Base-by-base conservation (phyloP, 2,329 filamentous ascomycete species). In the Colletotrichum filicis region DNA sequence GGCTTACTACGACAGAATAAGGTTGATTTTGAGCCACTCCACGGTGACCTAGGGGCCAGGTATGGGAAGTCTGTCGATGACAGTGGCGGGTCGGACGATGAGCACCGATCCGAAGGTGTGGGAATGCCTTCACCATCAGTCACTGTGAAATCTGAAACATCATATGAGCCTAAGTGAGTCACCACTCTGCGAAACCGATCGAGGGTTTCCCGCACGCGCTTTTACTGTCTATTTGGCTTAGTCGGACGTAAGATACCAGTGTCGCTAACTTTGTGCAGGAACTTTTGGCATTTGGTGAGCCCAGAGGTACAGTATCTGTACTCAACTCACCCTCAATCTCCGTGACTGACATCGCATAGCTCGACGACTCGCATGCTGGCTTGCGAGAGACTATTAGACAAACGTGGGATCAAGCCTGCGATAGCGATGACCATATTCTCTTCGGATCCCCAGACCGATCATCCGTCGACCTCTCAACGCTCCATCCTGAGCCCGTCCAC, bases 1-100 rank as follows among this genome's bases (percentile, higher is more conserved):
- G 79, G 80, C 14, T 79, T 93, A 32, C 85, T 93, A 7, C 84
- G 83, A 14, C 79, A 87, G 73, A 85, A 92, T 71, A 84, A 87
- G 42, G 84, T 93, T 68, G 74, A 80, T 0, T 92, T 92, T 75
- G 86, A 91, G 30, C 80, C 84, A 0, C 76, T 86, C 0, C 82
- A 82, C 42, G 76, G 74, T 8, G 71, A 75, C 19, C 42, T 49
- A n/a, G 42, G 42, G 8, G 19, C 42, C 42, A 49, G 42, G 42
- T 49, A 49, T 49, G 42, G 42, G 19, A 49, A 49, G 8, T 49
- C 42, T 49, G 42, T 58, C 22, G 55, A 89, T 1, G 81, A 92
- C 5, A 85, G 91, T 62, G 83, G 76, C 65, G 90, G 92, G 76
- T 76, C 83, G 0, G 74, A 72, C 8, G 42, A 49, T 22, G 42